phyloP scores from a whole-genome alignment of 495 filamentous ascomycete species.

The Talaromyces borbonicus region DNA sequence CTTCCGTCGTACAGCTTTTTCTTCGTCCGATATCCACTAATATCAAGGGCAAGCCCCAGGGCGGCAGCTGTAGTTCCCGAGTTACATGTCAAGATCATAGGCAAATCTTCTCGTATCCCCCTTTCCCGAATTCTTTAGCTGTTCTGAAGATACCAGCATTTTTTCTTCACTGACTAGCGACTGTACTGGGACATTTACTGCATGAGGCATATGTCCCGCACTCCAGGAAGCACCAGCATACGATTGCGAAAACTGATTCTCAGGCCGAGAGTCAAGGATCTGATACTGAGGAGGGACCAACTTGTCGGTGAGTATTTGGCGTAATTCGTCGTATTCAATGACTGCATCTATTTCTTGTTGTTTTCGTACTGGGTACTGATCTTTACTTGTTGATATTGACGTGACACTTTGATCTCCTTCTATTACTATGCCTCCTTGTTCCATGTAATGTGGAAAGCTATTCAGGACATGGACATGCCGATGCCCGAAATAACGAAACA shows the following conservation, averaged over 20 bases:
- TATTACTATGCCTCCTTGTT: conserved; percentile 7
- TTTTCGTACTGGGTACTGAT: conserved; percentile 7
- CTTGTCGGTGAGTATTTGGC: not conserved
- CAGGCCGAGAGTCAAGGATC: conserved; percentile 16
- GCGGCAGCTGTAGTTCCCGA: conserved; percentile 25
- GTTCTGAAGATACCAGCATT: conserved; percentile 7
- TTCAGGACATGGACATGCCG: conserved; percentile 22
- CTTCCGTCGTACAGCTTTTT: conserved; percentile 26
- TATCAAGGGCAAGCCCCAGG: conserved; percentile 16
- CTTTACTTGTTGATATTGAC: not conserved
- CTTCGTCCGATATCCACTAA: conserved; percentile 11
- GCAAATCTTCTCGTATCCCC: conserved; percentile 11
- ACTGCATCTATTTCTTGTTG: conserved; percentile 5
- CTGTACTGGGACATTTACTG: conserved; percentile 22
- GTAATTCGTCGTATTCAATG: conserved; percentile 17
- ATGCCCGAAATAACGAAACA: conserved; percentile 19
- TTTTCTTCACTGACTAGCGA: conserved; percentile 14
- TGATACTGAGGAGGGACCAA: not conserved
- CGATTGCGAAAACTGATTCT: conserved; percentile 13
- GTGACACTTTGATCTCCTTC: not conserved
- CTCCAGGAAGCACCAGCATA: conserved; percentile 9
- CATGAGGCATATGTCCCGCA: conserved; percentile 20
- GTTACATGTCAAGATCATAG: conserved; percentile 23
- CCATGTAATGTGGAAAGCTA: conserved; percentile 19
- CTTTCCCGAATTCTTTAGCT: conserved; percentile 13